Conservation (phyloP, 2,329 filamentous ascomycete species). For the Lachnellula cervina region DNA sequence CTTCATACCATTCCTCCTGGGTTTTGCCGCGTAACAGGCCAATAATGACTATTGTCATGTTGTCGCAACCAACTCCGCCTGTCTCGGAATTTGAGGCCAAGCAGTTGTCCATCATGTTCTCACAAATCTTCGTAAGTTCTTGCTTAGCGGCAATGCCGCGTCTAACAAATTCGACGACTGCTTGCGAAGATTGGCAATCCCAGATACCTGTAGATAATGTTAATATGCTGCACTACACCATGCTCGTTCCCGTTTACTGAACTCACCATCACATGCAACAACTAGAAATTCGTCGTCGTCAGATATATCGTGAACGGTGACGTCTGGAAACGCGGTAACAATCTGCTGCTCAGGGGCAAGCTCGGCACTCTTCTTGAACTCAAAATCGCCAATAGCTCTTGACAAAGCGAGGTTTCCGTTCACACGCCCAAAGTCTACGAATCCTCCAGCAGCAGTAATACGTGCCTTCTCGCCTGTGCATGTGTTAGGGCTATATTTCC, state of each 20-base stretch:
- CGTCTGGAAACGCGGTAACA: slow-evolving; percentile 93
- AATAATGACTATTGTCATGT: slow-evolving; percentile 97
- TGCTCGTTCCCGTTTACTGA: slow-evolving; percentile 1
- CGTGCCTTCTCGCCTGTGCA: slow-evolving; percentile 84
- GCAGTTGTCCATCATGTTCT: slow-evolving; percentile 99
- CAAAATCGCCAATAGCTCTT: slow-evolving; percentile 96
- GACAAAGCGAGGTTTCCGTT: slow-evolving; percentile 97
- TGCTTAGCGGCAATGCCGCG: slow-evolving; percentile 96
- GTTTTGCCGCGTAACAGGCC: slow-evolving; percentile 85
- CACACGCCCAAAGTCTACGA: slow-evolving; percentile 96
- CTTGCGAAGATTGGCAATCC: slow-evolving; percentile 98
- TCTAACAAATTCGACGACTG: slow-evolving; percentile 93
- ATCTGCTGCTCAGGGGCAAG: slow-evolving; percentile 98
- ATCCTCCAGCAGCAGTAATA: slow-evolving; percentile 92
- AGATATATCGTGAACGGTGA: slow-evolving; percentile 82
- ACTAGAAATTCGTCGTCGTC: slow-evolving; percentile 96
- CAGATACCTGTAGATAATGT: slow-evolving; percentile 70
- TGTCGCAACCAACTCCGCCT: slow-evolving; percentile 95
- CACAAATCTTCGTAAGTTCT: slow-evolving; percentile 88
- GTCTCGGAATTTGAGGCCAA: slow-evolving; percentile 96
- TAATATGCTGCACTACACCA: slow-evolving; percentile 13
- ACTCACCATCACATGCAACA: slow-evolving; percentile 84
- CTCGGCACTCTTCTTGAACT: slow-evolving; percentile 99
- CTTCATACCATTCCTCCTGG: slow-evolving; percentile 98
- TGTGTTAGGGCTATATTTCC: slow-evolving; percentile 7